Conservation (phyloP, 2,329 filamentous ascomycete genomes). For the Xylariaceae sp. region DNA sequence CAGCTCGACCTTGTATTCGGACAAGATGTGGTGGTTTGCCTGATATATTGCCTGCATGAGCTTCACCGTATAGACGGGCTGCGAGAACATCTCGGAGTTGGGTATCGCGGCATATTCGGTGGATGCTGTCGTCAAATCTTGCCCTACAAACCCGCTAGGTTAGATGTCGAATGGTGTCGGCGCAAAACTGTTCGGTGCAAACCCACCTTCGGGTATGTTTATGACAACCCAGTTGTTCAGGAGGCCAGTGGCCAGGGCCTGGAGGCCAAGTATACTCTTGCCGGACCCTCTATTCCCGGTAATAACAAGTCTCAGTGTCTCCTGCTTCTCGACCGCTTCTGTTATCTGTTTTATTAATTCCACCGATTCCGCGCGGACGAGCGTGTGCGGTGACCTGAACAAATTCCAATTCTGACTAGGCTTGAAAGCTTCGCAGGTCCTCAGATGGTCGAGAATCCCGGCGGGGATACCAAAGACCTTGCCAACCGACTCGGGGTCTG, state of each 20-base stretch:
- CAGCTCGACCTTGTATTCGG: constrained; percentile 43
- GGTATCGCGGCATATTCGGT: constrained; percentile 74
- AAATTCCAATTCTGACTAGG: constrained; percentile 80
- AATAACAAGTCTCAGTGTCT: constrained; percentile 61
- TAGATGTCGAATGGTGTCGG: not conserved
- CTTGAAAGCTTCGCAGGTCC: constrained; percentile 87
- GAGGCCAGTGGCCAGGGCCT: constrained; percentile 77
- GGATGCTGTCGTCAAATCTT: constrained; percentile 74
- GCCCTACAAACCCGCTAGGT: constrained; percentile 42
- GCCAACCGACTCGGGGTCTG: constrained; percentile 54
- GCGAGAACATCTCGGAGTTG: constrained; percentile 63
- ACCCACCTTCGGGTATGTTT: constrained; percentile 79
- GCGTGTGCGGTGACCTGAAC: constrained; percentile 74
- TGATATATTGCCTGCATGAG: constrained; percentile 69
- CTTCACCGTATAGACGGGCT: constrained; percentile 71
- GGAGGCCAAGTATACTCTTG: constrained; percentile 82
- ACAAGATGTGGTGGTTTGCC: constrained; percentile 66
- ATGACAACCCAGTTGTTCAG: constrained; percentile 85
- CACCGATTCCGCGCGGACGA: constrained; percentile 75
- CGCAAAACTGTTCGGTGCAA: not conserved
- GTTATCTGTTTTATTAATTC: constrained; percentile 63
- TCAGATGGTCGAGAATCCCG: constrained; percentile 70
- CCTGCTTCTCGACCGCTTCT: constrained; percentile 48
- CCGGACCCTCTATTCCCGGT: constrained; percentile 71
- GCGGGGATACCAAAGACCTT: constrained; percentile 67